Evolutionary conservation across 306 rosid genomes (phyloP).

Genomic region (Carpinus fangiana): DNA sequence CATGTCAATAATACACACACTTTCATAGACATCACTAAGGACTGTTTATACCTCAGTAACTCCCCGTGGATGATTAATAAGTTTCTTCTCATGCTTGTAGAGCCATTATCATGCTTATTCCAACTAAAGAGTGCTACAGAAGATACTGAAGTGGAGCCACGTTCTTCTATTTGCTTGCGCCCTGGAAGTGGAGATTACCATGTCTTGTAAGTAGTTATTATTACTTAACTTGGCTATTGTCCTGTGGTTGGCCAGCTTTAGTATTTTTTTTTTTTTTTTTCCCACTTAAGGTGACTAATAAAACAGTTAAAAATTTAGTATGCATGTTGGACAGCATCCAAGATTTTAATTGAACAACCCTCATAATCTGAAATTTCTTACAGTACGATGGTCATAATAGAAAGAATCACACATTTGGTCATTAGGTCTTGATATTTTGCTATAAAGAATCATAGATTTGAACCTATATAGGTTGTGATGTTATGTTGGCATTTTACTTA

Average conservation of each 20-base stretch:
- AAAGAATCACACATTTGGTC: conserved; percentile 15
- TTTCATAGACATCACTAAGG: background rate
- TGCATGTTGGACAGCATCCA: conserved; percentile 18
- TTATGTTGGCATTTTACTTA: background rate
- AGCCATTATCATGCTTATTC: conserved; percentile 68
- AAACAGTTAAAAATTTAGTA: background rate
- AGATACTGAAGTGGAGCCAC: conserved; percentile 53
- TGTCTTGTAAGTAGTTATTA: conserved; percentile 70
- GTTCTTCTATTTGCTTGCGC: conserved; percentile 61
- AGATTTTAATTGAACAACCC: conserved; percentile 12
- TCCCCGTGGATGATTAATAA: conserved; percentile 15
- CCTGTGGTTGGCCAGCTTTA: conserved; percentile 21
- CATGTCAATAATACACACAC: background rate
- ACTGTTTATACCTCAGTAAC: background rate
- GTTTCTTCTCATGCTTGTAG: conserved; percentile 49
- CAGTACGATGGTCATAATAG: background rate
- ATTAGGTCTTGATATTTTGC: conserved; percentile 4
- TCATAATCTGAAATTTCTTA: background rate
- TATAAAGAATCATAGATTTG: background rate
- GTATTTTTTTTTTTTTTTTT: background rate
- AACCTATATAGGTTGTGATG: background rate
- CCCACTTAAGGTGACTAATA: conserved; percentile 8
- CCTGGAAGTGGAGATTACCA: conserved; percentile 84
- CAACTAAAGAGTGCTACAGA: conserved; percentile 84
- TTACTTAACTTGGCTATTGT: background rate